Conservation (phyloP, 306 rosid genomes). For the Lotus japonicus region DNA sequence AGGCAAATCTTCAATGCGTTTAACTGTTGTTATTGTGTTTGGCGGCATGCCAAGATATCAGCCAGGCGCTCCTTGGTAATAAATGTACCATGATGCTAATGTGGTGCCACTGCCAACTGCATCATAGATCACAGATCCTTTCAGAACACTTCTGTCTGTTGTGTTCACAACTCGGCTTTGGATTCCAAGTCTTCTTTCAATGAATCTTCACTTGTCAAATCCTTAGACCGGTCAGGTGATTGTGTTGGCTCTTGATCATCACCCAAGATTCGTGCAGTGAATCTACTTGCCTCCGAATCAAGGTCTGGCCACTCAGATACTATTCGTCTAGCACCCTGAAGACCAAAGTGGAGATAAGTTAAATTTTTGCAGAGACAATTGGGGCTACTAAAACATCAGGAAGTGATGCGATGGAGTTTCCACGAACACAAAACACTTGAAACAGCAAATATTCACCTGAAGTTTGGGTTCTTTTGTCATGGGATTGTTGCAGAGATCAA, state of each 20-base stretch:
- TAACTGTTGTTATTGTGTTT: constrained; percentile 11
- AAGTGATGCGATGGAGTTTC: constrained; percentile 1
- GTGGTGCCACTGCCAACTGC: background rate
- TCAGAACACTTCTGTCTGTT: background rate
- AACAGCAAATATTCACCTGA: constrained; percentile 46
- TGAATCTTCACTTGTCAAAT: constrained; percentile 15
- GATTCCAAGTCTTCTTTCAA: constrained; percentile 51
- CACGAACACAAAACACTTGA: background rate
- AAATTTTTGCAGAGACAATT: background rate
- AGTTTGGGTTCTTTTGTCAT: constrained; percentile 99
- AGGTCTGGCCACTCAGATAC: constrained; percentile 94
- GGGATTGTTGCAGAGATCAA: constrained; percentile 98
- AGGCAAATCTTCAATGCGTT: constrained; percentile 22
- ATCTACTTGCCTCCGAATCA: constrained; percentile 76
- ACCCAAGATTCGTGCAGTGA: constrained; percentile 73
- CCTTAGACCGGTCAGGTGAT: constrained; percentile 31
- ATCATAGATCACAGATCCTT: background rate
- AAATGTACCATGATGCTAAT: constrained; percentile 7
- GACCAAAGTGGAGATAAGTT: constrained; percentile 9
- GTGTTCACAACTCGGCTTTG: constrained; percentile 68
- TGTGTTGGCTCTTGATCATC: constrained; percentile 50
- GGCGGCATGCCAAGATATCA: constrained; percentile 18
- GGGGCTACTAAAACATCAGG: background rate
- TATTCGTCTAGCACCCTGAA: constrained; percentile 90
- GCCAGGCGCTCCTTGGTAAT: constrained; percentile 6